Conservation (phyloP, 1,139 yeast species). For the Hyphopichia pseudoburtonii region DNA sequence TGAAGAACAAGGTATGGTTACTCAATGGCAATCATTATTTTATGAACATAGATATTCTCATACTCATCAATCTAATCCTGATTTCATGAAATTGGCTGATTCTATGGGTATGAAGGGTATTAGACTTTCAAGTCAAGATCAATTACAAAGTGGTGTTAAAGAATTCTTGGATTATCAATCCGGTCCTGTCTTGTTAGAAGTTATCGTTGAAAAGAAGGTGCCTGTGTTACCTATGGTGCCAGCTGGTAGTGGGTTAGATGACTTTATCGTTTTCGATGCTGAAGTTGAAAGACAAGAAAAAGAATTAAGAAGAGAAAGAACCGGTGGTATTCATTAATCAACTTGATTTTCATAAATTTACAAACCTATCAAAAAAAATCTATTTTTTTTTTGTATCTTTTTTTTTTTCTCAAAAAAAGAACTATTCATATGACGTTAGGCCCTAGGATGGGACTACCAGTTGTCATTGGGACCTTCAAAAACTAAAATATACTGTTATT, state of each 20-base stretch:
- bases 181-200: slow-evolving; percentile 94
- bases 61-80: slow-evolving; percentile 93
- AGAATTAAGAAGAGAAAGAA: slow-evolving; percentile 60
- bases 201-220: slow-evolving; percentile 88
- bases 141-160: slow-evolving; percentile 57
- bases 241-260: slow-evolving; percentile 91
- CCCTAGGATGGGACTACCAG: too few relatives aligned
- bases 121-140: slow-evolving; percentile 66
- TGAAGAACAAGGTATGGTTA: slow-evolving; percentile 99
- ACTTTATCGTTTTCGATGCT: slow-evolving; percentile 83
- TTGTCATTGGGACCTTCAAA: too few relatives aligned
- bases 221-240: slow-evolving; percentile 99
- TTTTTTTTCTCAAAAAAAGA: too few relatives aligned
- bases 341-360: too few relatives aligned
- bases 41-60: slow-evolving; percentile 96
- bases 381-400: too few relatives aligned
- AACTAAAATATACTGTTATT: too few relatives aligned
- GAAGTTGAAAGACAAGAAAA: slow-evolving; percentile 74
- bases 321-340: slow-evolving; percentile 55
- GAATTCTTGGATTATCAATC: slow-evolving; percentile 64
- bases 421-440: too few relatives aligned
- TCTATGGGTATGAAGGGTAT: slow-evolving; percentile 91
- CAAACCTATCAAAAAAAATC: too few relatives aligned
- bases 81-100: slow-evolving; percentile 89
- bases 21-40: slow-evolving; percentile 98